phyloP scores from a whole-genome alignment of 2,329 filamentous ascomycete species.

The Pezicula radicicola region DNA sequence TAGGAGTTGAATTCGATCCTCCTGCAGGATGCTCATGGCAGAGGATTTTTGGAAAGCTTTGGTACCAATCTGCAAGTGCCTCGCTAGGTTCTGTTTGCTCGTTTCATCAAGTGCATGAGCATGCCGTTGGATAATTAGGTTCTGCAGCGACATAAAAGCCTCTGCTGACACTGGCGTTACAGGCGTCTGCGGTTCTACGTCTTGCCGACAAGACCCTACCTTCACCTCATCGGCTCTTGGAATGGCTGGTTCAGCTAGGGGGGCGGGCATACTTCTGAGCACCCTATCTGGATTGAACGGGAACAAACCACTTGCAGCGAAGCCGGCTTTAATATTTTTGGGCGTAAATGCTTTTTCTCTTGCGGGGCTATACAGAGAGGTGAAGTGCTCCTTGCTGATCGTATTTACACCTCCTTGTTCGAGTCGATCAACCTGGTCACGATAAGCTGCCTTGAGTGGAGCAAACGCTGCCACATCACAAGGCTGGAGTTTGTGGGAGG shows the following conservation, averaged over 20 bases:
- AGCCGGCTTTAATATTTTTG: constrained; percentile 27
- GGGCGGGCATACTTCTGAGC: neutral
- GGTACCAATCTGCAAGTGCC: constrained; percentile 16
- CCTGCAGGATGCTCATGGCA: constrained; percentile 21
- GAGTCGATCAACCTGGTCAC: no score
- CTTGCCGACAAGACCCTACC: constrained; percentile 15
- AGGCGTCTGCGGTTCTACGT: constrained; percentile 25
- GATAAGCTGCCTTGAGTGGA: no score
- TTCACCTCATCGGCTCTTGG: constrained; percentile 11
- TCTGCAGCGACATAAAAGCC: constrained; percentile 17
- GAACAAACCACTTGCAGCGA: constrained; percentile 13
- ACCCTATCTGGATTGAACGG: constrained; percentile 20
- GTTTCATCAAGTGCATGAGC: constrained; percentile 13
- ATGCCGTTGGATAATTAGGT: constrained; percentile 20
- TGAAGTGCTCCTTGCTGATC: constrained; percentile 17
- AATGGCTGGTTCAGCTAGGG: neutral
- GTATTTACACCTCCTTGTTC: constrained; percentile 14
- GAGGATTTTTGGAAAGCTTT: constrained; percentile 18
- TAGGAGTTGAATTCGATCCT: constrained; percentile 24
- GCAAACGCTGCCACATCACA: no score
- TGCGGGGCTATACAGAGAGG: constrained; percentile 16
- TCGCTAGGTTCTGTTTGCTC: constrained; percentile 14
- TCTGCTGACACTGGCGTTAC: constrained; percentile 24
- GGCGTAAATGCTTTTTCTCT: constrained; percentile 13
- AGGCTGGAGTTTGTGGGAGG: no score